These are phyloP conservation scores for Coemansia aciculifera DNA, from an alignment of 192 early-diverging fungal genomes.

Conservation along the genomic window DNA sequence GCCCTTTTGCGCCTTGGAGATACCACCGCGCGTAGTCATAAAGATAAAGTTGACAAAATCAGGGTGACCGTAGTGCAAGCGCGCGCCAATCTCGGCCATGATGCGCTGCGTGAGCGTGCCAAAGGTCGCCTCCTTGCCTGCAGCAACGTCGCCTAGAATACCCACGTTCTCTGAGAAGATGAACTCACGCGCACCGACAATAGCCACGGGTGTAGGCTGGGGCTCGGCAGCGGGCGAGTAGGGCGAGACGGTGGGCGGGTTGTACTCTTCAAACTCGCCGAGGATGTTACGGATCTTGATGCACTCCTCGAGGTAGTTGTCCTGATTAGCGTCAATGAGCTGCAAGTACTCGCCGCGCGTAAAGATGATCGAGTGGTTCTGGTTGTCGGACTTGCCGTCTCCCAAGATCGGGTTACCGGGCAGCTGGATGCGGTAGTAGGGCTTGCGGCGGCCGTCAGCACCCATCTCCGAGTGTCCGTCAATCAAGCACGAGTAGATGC, in stretches of 20 bases:
- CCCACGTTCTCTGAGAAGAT: slow-evolving; percentile 87
- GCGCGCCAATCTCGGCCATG: slow-evolving; percentile 81
- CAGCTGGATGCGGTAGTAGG: slow-evolving; percentile 72
- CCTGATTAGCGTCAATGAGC: slow-evolving; percentile 87
- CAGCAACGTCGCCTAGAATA: slow-evolving; percentile 84
- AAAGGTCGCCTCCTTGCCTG: slow-evolving; percentile 86
- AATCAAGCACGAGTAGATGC: slow-evolving; percentile 67
- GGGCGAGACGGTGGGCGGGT: slow-evolving; percentile 64
- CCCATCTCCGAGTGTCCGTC: slow-evolving; percentile 72
- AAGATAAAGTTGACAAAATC: slow-evolving; percentile 88
- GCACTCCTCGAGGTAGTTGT: slow-evolving; percentile 90
- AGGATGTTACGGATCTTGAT: slow-evolving; percentile 85
- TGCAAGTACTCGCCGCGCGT: slow-evolving; percentile 86
- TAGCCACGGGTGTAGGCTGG: slow-evolving; percentile 71
- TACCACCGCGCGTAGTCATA: slow-evolving; percentile 85
- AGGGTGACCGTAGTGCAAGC: slow-evolving; percentile 86
- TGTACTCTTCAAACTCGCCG: slow-evolving; percentile 81
- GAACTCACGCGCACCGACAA: slow-evolving; percentile 84
- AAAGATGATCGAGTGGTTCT: slow-evolving; percentile 83
- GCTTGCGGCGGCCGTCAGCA: slow-evolving; percentile 73
- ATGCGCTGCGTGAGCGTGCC: slow-evolving; percentile 83
- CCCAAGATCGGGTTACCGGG: slow-evolving; percentile 88
- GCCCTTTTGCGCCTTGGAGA: slow-evolving; percentile 87
- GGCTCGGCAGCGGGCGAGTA: slow-evolving; percentile 66
- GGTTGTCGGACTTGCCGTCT: slow-evolving; percentile 90